Evolutionary conservation across 148 eudicot genomes (phyloP).

Genomic region (Nepenthes gracilis): DNA sequence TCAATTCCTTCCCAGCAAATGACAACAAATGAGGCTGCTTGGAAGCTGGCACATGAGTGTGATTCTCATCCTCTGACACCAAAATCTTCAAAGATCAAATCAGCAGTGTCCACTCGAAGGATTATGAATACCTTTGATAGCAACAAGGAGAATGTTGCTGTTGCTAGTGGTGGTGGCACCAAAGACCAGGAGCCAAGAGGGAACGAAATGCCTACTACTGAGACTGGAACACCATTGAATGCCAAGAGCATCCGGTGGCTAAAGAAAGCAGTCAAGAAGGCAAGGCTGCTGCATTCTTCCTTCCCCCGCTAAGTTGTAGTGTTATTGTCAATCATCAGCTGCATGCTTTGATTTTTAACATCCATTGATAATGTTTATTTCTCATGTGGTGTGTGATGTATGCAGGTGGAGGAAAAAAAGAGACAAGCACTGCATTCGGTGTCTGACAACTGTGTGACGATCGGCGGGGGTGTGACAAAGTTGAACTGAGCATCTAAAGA

Average conservation of each 20-base stretch:
- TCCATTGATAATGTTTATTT: background rate
- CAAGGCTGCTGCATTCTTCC: background rate
- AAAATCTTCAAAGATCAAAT: slow-evolving; percentile 15
- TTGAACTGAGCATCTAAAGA: background rate
- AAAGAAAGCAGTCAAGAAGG: slow-evolving; percentile 26
- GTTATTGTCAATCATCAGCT: background rate
- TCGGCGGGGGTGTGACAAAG: background rate
- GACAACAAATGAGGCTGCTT: slow-evolving; percentile 6
- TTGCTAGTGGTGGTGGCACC: slow-evolving; percentile 5
- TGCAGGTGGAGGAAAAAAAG: slow-evolving; percentile 22
- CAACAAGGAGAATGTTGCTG: slow-evolving; percentile 42
- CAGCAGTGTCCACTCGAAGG: slow-evolving; percentile 16
- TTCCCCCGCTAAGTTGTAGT: background rate
- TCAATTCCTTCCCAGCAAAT: background rate
- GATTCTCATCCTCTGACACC: slow-evolving; percentile 6
- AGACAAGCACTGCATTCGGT: slow-evolving; percentile 36
- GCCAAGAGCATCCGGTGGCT: slow-evolving; percentile 40
- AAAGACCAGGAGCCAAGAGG: slow-evolving; percentile 11
- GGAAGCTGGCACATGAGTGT: background rate
- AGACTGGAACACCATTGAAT: slow-evolving; percentile 5
- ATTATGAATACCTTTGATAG: slow-evolving; percentile 12
- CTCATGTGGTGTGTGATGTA: background rate
- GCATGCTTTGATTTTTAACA: slow-evolving; percentile 1
- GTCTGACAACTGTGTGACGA: slow-evolving; percentile 20
- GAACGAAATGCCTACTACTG: slow-evolving; percentile 5